Conservation (phyloP, 2,329 filamentous ascomycete genomes). For the Aaosphaeria arxii region DNA sequence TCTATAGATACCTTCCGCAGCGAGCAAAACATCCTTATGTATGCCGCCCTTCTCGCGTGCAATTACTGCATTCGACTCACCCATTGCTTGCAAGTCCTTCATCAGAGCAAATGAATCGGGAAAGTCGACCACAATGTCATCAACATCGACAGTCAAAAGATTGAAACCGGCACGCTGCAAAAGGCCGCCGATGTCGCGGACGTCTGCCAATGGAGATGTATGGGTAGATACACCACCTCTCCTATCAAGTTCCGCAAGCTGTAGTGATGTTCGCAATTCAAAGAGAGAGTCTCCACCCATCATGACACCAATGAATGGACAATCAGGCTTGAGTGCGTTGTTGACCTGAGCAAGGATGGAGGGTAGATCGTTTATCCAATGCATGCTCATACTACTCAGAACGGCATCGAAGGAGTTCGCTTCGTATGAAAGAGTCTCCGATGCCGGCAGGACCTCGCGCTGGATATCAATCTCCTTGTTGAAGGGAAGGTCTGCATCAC, state of each 20-base stretch:
- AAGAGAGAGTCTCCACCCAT: conserved; percentile 91
- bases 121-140: conserved; percentile 95
- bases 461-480: conserved; percentile 71
- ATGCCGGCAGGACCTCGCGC: conserved; percentile 70
- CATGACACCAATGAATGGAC: conserved; percentile 93
- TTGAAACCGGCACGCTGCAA: conserved; percentile 88
- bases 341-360: conserved; percentile 82
- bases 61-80: conserved; percentile 85
- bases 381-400: conserved; percentile 81
- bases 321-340: conserved; percentile 81
- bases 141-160: conserved; percentile 92
- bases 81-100: conserved; percentile 94
- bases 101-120: conserved; percentile 87
- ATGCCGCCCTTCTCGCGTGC: conserved; percentile 77
- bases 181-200: conserved; percentile 84
- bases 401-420: conserved; percentile 82
- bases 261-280: conserved; percentile 88
- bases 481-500: conserved; percentile 72
- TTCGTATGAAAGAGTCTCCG: conserved; percentile 73
- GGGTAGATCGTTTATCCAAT: conserved; percentile 97
- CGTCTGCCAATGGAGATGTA: conserved; percentile 87
- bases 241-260: conserved; percentile 87
- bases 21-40: conserved; percentile 77
- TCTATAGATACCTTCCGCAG: conserved; percentile 83
- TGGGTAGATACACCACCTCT: conserved; percentile 89